Conservation (phyloP, 1,139 yeast genomes). For the Pichia sp. region DNA sequence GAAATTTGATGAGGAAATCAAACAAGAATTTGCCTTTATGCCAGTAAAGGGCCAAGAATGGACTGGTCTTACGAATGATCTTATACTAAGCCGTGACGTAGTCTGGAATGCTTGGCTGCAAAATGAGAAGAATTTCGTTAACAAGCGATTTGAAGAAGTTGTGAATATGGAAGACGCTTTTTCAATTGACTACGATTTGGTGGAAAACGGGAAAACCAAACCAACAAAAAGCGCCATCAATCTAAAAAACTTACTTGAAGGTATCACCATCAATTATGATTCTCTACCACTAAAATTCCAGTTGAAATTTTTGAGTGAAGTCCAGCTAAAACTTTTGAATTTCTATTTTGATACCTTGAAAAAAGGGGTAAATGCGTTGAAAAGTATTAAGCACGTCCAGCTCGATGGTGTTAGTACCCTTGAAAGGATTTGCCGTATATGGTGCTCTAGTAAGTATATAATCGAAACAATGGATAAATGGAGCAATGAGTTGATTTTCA, state of each 20-base stretch:
- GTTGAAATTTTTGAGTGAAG: conserved; percentile 60
- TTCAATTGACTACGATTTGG: conserved; percentile 58
- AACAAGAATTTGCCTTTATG: conserved; percentile 49
- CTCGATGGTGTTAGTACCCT: conserved; percentile 39
- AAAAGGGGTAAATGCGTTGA: conserved; percentile 44
- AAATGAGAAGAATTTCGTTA: conserved; percentile 57
- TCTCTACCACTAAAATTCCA: conserved; percentile 59
- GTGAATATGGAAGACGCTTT: conserved; percentile 50
- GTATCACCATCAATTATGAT: conserved; percentile 59
- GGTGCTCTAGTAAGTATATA: conserved; percentile 56
- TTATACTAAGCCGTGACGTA: conserved; percentile 40
- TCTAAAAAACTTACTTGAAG: conserved; percentile 58
- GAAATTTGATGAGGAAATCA: conserved; percentile 53
- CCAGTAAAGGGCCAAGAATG: conserved; percentile 32
- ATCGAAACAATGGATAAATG: conserved; percentile 52
- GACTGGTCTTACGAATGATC: conserved; percentile 56
- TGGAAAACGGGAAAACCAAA: conserved; percentile 41
- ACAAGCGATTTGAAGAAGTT: conserved; percentile 55
- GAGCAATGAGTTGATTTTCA: conserved; percentile 61
- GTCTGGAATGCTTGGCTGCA: conserved; percentile 60
- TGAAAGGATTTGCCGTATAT: conserved; percentile 52
- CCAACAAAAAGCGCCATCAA: conserved; percentile 69
- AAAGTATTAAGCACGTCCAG: conserved; percentile 34
- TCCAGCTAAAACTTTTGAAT: conserved; percentile 63
- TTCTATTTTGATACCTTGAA: conserved; percentile 51